Evolutionary conservation across 495 filamentous ascomycete species (phyloP).

Genomic region (Penicillium manginii): DNA sequence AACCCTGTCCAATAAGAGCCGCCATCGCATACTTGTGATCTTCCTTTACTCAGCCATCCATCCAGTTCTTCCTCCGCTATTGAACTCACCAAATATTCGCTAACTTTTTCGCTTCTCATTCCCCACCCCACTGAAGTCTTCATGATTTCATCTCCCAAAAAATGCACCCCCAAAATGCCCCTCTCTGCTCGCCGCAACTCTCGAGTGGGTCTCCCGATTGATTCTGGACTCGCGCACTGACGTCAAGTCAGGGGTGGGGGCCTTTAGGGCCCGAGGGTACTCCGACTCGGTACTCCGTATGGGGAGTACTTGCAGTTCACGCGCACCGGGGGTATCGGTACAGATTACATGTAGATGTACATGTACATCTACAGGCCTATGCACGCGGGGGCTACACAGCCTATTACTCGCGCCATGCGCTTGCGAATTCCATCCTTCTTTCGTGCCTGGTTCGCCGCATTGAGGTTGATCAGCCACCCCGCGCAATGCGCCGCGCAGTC

Average conservation of each 20-base stretch:
- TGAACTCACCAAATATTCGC: too few species aligned
- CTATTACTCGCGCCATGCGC: slow-evolving; percentile 4
- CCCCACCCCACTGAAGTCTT: background rate
- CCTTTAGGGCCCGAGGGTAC: slow-evolving; percentile 1
- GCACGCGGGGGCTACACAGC: slow-evolving; percentile 2
- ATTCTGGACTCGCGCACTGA: slow-evolving; percentile 19
- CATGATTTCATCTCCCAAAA: slow-evolving; percentile 1
- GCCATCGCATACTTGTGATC: too few species aligned
- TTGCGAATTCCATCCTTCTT: background rate
- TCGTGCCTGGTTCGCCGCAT: slow-evolving; percentile 4
- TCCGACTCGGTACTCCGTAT: background rate
- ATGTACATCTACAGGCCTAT: background rate
- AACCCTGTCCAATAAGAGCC: background rate
- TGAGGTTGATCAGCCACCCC: slow-evolving; percentile 4
- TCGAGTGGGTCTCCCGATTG: slow-evolving; percentile 4
- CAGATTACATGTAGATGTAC: background rate
- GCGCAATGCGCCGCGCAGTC: background rate
- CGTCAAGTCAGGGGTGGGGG: slow-evolving; percentile 10
- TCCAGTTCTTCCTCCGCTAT: too few species aligned
- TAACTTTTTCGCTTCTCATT: slow-evolving; percentile 3
- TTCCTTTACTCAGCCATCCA: background rate
- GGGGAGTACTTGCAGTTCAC: too few species aligned
- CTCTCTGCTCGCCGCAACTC: background rate
- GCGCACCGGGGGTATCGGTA: background rate
- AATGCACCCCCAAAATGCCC: background rate